These are phyloP conservation scores for Termitomyces sp. DNA, from an alignment of 768 basidiomycete genomes.

Conservation along the genomic window DNA sequence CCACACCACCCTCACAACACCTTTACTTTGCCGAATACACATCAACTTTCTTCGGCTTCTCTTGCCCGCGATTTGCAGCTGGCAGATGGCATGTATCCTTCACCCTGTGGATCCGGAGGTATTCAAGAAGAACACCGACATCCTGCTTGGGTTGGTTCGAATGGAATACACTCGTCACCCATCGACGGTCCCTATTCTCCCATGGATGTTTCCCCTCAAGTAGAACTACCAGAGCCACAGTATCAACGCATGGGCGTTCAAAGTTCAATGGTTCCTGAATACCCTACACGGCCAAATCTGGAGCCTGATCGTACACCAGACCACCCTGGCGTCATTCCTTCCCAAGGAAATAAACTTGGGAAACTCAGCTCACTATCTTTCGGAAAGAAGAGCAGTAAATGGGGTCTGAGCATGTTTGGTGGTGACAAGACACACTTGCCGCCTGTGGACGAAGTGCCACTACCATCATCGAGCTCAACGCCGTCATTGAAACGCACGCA, in stretches of 20 bases:
- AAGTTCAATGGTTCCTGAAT: constrained; percentile 49
- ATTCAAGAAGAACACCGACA: constrained; percentile 23
- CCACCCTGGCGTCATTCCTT: constrained; percentile 32
- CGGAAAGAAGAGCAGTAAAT: constrained; percentile 66
- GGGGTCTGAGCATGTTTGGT: constrained; percentile 71
- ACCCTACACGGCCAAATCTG: constrained; percentile 38
- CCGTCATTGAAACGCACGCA: constrained; percentile 76
- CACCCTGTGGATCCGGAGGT: constrained; percentile 24
- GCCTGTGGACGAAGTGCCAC: constrained; percentile 69
- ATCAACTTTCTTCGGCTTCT: constrained; percentile 10
- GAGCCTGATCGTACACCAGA: constrained; percentile 36
- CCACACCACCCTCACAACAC: constrained; percentile 23
- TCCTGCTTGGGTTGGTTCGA: constrained; percentile 17
- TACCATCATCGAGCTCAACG: constrained; percentile 47
- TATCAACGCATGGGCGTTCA: constrained; percentile 48
- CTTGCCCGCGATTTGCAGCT: constrained; percentile 36
- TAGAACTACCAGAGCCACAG: constrained; percentile 41
- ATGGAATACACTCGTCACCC: constrained; percentile 17
- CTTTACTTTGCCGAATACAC: constrained; percentile 8
- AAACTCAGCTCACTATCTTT: constrained; percentile 59
- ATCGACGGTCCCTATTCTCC: constrained; percentile 41
- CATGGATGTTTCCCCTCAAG: constrained; percentile 59
- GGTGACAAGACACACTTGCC: constrained; percentile 69
- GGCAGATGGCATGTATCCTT: constrained; percentile 11
- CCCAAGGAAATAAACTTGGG: constrained; percentile 48